These are phyloP conservation scores for Clonostachys sp. DNA, from an alignment of 2,329 filamentous ascomycete species.

Conservation along the genomic window DNA sequence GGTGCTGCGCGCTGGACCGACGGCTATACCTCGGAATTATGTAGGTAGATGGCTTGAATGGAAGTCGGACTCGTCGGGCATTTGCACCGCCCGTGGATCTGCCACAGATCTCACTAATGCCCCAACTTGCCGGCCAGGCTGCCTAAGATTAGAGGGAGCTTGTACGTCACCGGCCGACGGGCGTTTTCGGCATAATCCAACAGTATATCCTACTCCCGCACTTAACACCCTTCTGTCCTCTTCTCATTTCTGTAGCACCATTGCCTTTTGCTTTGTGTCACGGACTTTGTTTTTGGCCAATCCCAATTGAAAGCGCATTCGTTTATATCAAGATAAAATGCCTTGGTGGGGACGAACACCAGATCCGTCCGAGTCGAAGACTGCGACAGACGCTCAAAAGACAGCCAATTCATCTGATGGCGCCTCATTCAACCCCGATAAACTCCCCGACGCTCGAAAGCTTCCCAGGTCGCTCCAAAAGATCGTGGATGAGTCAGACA, in stretches of 20 bases:
- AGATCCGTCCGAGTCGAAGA: constrained; percentile 15
- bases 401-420: constrained; percentile 12
- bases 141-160: too few relatives aligned
- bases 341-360: constrained; percentile 36
- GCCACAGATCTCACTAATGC: too few relatives aligned
- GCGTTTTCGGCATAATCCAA: too few relatives aligned
- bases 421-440: constrained; percentile 35
- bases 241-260: not conserved
- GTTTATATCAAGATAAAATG: constrained; percentile 14
- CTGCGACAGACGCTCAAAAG: constrained; percentile 18
- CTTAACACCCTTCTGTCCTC: too few relatives aligned
- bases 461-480: constrained; percentile 52
- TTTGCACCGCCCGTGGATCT: not conserved
- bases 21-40: not conserved
- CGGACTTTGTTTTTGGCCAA: too few relatives aligned
- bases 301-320: too few relatives aligned
- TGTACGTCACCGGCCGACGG: too few relatives aligned
- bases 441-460: constrained; percentile 42
- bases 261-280: too few relatives aligned
- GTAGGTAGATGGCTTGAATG: too few relatives aligned
- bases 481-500: constrained; percentile 52
- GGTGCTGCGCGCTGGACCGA: not conserved
- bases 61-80: not conserved
- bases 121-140: too few relatives aligned
- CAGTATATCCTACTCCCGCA: too few relatives aligned